These are phyloP conservation scores for Jatropha podagrica DNA, from an alignment of 441 rosid genomes.

Conservation along the genomic window DNA sequence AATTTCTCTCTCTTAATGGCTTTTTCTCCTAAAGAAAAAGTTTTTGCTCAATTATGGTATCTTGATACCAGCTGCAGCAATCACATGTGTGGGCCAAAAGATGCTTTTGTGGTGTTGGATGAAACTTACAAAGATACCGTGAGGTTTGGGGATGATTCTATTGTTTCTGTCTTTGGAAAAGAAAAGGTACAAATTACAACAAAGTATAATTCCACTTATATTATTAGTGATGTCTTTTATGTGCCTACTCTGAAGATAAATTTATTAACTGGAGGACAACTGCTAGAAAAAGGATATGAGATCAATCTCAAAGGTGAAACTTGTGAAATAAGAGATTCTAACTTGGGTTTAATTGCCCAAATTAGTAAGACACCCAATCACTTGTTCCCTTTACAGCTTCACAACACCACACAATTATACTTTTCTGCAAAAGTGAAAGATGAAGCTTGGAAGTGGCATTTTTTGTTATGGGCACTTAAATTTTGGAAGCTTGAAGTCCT, in stretches of 20 bases:
- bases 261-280: too few relatives aligned
- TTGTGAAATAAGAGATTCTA: too few relatives aligned
- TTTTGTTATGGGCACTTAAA: neutral
- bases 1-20: neutral
- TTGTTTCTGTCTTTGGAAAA: neutral
- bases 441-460: neutral
- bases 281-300: neutral
- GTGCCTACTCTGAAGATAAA: too few relatives aligned
- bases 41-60: neutral
- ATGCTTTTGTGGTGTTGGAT: neutral
- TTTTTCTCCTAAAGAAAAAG: neutral
- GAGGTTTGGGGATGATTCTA: neutral
- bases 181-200: neutral
- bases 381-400: neutral
- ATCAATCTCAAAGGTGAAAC: too few relatives aligned
- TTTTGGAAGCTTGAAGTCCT: neutral
- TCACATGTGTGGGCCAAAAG: neutral
- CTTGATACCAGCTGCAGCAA: neutral
- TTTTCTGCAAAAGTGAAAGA: neutral
- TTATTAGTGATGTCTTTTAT: too few relatives aligned
- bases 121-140: too few relatives aligned
- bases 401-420: too few relatives aligned
- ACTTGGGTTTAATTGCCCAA: conserved; percentile 6
- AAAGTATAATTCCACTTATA: neutral
- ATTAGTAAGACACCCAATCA: neutral